Base-by-base conservation (phyloP, 164 flowering plant species). In the Vitis amurensis region DNA sequence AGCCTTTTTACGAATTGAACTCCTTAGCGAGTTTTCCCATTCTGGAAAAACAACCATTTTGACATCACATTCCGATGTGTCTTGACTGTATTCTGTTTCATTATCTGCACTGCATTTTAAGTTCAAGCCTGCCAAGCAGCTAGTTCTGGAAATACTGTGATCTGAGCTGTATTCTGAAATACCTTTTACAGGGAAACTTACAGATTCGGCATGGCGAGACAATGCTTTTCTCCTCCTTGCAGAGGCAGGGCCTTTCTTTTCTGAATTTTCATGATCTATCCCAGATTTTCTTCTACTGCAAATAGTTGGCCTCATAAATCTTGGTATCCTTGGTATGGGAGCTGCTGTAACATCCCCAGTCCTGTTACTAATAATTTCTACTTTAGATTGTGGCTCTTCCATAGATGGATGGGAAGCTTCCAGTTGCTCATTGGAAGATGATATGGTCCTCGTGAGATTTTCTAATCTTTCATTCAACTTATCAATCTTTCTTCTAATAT, bases 271-370 rank as follows among this genome's bases (percentile, higher is more conserved):
- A 47, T 61, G 52, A n/a, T 64, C 74, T 12, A 3, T 27, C 57
- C 80, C 80, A 15, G 83, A 71, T 78, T 79, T 88, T 64, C 76
- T 79, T 68, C 64, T 73, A 76, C 88, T 86, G 84, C 87, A 81
- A 65, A 83, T 19, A 14, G 92, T 88, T 61, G 92, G 79, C 69
- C 74, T 81, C 92, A 88, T 88, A 73, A 86, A 88, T 58, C 88
- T 75, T 50, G 89, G 89, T 50, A 83, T 27, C 63, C 72, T 51
- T 58, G 71, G 73, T 37, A 67, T 14, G 44, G 78, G 59, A 75
- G 69, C 73, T 63, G 49, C 71, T 61, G 51, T 64, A 17, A 59
- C 64, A 64, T 71, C 72, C 52, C 49, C 59, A 9, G 8, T 29
- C 44, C 50, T 71, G 17, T 59, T 63, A 48, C 68, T 78, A 47